These are phyloP conservation scores for Boeremia exigua DNA, from an alignment of 2,329 filamentous ascomycete genomes.

Conservation along the genomic window DNA sequence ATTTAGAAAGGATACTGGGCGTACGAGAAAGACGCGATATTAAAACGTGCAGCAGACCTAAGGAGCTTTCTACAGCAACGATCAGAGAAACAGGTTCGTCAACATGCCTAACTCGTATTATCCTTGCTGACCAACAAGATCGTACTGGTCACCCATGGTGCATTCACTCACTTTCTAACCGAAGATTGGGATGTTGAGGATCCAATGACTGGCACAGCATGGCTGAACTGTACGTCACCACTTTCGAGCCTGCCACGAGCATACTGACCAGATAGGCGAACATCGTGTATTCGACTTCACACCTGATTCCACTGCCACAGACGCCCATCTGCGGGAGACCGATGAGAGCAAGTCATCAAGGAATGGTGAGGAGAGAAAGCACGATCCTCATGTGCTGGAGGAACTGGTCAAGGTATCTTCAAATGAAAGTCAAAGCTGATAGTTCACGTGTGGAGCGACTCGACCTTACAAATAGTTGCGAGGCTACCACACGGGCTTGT, in stretches of 20 bases:
- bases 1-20: slow-evolving; percentile 41
- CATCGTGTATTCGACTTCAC: slow-evolving; percentile 42
- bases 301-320: slow-evolving; percentile 26
- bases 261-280: slow-evolving; percentile 26
- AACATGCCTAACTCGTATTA: neutral
- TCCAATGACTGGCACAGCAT: slow-evolving; percentile 40
- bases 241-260: neutral
- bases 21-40: slow-evolving; percentile 36
- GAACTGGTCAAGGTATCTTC: slow-evolving; percentile 31
- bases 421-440: slow-evolving; percentile 12
- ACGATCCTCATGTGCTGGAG: slow-evolving; percentile 38
- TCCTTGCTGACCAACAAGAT: slow-evolving; percentile 59
- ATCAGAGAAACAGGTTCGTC: slow-evolving; percentile 33
- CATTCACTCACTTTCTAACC: slow-evolving; percentile 83
- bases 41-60: slow-evolving; percentile 36
- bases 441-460: neutral
- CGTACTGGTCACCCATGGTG: slow-evolving; percentile 80
- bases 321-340: slow-evolving; percentile 41
- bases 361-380: slow-evolving; percentile 24
- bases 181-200: slow-evolving; percentile 68
- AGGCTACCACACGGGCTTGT: neutral
- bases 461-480: too few species aligned
- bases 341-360: slow-evolving; percentile 29
- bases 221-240: slow-evolving; percentile 36
- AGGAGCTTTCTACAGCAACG: slow-evolving; percentile 38